Base-by-base conservation (phyloP, 2,329 filamentous ascomycete species). In the Aureobasidium sp. region DNA sequence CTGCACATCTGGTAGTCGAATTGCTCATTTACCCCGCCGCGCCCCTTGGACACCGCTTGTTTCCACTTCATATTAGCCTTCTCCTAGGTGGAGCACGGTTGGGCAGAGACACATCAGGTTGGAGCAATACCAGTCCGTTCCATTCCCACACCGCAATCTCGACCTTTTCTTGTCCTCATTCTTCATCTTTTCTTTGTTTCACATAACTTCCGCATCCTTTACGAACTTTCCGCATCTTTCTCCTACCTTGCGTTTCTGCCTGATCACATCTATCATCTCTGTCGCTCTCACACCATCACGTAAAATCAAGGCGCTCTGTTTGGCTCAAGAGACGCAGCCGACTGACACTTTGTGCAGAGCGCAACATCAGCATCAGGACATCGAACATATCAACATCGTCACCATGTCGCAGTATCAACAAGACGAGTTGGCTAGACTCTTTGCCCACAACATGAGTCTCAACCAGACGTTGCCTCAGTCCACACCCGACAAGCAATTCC, bases 391-490 rank as follows among this genome's bases (percentile, higher is more conserved):
- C 41, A 66, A 68, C 73, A 70, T 79, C 76, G 47, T 54, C 58
- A 65, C 16, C 64, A 82, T 83, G 77, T 67, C 66, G 42, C 61
- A 66, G 14, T 85, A 88, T 74, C 82, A 85, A 68, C 86, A 92
- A 71, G 89, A 96, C 66, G 91, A 96, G 67, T 86, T 96, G 39
- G 83, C 87, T n/a, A 79, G 83, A 63, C 85, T 96, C 69, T 91
- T 96, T 74, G 82, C 88, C 57, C 85, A 85, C 67, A 89, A 89
- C 72, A 82, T 95, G 75, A 88, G 81, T 59, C 81, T 94, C 66
- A 69, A 71, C 54, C 68, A 73, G 63, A 49, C 54, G 21, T 25
- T 61, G 25, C 53, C 61, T 16, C 51, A 54, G 21, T 72, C 68
- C 66, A 68, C 61, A 65, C 64, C 72, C 71, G 63, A 72, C 63